Evolutionary conservation across 192 early-diverging fungal species (phyloP), one percentile per base, ranked within the genome.

Genomic region (Coemansia umbellata): DNA sequence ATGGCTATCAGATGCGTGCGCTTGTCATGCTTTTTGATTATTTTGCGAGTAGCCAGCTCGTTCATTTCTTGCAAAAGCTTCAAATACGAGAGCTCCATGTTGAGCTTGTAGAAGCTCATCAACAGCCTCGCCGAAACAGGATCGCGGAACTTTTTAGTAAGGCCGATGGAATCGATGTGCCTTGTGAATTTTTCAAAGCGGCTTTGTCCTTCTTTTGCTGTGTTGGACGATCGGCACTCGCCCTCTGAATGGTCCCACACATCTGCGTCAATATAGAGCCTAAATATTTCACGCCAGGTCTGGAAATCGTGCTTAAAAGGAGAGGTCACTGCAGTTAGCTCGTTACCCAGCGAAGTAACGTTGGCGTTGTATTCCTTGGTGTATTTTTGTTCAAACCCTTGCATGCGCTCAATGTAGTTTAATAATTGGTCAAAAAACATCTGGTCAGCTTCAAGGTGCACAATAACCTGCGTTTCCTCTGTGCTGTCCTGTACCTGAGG

Each of bases 11-110:
- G 62, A 19, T 84, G 83, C 8, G 86, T 91, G 18, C 84, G 81
- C 60, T 93, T 93, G 61, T 93, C 91, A 59, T 93, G 91, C 63
- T 93, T 93, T 63, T 93, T 93, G 27, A 93, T 63, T 24, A 93
- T 92, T 61, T 93, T 93, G 31, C 79, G 79, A 57, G 87, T 84
- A 0, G 91, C 90, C 40, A 76, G 81, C 43, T 82, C 81, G 65
- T 93, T 93, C 58, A 91, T 59, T 44, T 79, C 82, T 37, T 86
- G 80, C 66, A 93, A 87, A 36, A 83, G 80, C 53, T 83, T 82
- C 68, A 92, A 70, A 14, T 69, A 53, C 1, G 87, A 66, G 10
- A 91, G 74, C 31, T 88, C 82, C n/a, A 69, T 49, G 58, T 93
- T 91, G 8, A 93, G 64, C 45, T 81, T 67, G 44, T 63, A 74